Conservation (phyloP, 768 basidiomycete species). For the Termitomyces eurrhizus region DNA sequence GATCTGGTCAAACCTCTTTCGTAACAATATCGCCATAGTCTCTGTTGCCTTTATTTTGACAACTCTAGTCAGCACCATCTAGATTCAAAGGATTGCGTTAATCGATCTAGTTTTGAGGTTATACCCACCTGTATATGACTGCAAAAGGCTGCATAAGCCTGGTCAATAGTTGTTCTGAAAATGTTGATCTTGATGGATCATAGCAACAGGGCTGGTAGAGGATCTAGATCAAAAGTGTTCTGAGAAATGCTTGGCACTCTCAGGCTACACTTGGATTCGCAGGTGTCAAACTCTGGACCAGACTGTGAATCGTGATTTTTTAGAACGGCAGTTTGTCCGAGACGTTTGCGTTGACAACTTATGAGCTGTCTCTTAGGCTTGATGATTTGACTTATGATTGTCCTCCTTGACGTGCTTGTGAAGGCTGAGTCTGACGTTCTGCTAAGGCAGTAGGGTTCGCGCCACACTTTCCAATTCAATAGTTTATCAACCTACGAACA, state of each 20-base stretch:
- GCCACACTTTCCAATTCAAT: background rate
- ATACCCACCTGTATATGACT: background rate
- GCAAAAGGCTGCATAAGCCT: background rate
- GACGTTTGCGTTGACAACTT: too few relatives aligned
- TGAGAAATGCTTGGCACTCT: background rate
- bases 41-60: background rate
- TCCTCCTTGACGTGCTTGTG: background rate
- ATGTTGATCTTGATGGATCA: background rate
- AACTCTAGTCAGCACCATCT: background rate
- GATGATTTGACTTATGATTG: background rate
- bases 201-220: background rate
- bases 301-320: background rate
- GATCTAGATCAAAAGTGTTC: background rate
- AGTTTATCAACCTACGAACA: background rate
- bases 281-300: background rate
- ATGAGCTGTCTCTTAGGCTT: background rate
- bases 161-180: background rate
- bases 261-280: background rate
- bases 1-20: background rate
- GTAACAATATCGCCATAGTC: background rate
- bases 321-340: background rate
- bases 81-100: background rate
- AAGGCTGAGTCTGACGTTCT: background rate
- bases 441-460: background rate
- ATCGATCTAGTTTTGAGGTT: background rate